Evolutionary conservation across 192 early-diverging fungal species (phyloP).

Genomic region (Mortierella claussenii): DNA sequence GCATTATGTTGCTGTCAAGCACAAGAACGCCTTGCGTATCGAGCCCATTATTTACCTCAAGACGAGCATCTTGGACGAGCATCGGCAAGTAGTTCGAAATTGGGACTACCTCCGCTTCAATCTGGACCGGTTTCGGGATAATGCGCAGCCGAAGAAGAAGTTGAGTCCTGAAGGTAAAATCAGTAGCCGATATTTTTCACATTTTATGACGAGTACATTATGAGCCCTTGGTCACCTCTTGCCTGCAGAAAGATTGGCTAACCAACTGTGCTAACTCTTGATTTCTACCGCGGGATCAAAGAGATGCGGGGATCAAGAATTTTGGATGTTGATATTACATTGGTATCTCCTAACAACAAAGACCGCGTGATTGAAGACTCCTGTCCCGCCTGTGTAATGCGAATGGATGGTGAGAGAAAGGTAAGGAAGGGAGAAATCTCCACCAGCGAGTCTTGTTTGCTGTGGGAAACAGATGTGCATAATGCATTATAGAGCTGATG

Average conservation of each 20-base stretch:
- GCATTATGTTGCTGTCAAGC: constrained; percentile 50
- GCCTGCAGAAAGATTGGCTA: too few relatives aligned
- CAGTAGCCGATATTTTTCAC: neutral
- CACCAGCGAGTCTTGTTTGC: too few relatives aligned
- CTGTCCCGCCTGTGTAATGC: constrained; percentile 48
- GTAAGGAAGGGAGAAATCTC: constrained; percentile 4
- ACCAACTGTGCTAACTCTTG: neutral
- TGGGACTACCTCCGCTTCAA: constrained; percentile 46
- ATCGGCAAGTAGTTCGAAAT: constrained; percentile 41
- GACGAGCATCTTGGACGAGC: constrained; percentile 40
- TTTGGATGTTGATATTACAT: constrained; percentile 48
- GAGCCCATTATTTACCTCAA: constrained; percentile 51
- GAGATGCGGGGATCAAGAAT: constrained; percentile 45
- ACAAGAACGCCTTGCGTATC: constrained; percentile 46
- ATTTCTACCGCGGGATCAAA: neutral
- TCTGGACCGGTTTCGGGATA: constrained; percentile 37
- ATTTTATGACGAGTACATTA: too few relatives aligned
- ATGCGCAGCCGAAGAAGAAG: constrained; percentile 52
- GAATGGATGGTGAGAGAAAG: constrained; percentile 51
- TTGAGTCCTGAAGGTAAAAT: constrained; percentile 42
- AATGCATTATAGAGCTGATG: neutral
- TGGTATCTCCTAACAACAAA: constrained; percentile 44
- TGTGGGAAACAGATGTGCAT: too few relatives aligned
- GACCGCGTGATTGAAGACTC: constrained; percentile 52
- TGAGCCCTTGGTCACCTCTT: too few relatives aligned